Percentiles rank a stretch among this genome's conserved stretches.
These are phyloP conservation scores for Phaeomoniella chlamydospora DNA, from an alignment of 2,329 filamentous ascomycete species.

Conservation along the genomic window DNA sequence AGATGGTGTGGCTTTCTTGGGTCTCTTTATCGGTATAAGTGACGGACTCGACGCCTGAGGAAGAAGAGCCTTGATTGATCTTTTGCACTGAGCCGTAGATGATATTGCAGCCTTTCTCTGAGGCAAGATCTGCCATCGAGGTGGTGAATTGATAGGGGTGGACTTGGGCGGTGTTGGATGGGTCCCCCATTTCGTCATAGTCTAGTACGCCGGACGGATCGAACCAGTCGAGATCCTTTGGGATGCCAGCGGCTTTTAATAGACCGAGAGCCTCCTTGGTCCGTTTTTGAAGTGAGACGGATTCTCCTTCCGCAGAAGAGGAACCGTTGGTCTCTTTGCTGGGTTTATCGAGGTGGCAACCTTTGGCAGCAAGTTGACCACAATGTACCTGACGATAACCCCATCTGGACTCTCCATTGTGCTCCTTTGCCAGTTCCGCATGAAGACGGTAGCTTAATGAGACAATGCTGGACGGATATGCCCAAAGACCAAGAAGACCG, in stretches of 20 bases:
- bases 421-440: constrained; percentile 67
- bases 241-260: constrained; percentile 47
- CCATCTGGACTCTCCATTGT: constrained; percentile 66
- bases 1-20: constrained; percentile 31
- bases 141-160: constrained; percentile 87
- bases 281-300: constrained; percentile 42
- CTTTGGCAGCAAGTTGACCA: constrained; percentile 46
- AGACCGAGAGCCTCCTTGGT: constrained; percentile 31
- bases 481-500: constrained; percentile 80
- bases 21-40: constrained; percentile 43
- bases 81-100: constrained; percentile 53
- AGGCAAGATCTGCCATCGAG: constrained; percentile 62
- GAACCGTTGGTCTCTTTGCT: constrained; percentile 13
- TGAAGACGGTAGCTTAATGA: constrained; percentile 77
- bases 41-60: constrained; percentile 41
- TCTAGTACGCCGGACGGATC: constrained; percentile 47
- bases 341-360: constrained; percentile 21
- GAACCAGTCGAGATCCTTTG: constrained; percentile 74
- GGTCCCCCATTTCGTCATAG: constrained; percentile 75
- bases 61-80: constrained; percentile 35
- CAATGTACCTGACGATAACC: constrained; percentile 72
- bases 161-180: constrained; percentile 76
- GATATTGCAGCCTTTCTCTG: constrained; percentile 54
- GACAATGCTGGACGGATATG: constrained; percentile 72
- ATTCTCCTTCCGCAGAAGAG: constrained; percentile 14